Evolutionary conservation across 2,329 filamentous ascomycete genomes (phyloP), one percentile per base, ranked within the genome.

Genomic region (Scorias spongiosa): DNA sequence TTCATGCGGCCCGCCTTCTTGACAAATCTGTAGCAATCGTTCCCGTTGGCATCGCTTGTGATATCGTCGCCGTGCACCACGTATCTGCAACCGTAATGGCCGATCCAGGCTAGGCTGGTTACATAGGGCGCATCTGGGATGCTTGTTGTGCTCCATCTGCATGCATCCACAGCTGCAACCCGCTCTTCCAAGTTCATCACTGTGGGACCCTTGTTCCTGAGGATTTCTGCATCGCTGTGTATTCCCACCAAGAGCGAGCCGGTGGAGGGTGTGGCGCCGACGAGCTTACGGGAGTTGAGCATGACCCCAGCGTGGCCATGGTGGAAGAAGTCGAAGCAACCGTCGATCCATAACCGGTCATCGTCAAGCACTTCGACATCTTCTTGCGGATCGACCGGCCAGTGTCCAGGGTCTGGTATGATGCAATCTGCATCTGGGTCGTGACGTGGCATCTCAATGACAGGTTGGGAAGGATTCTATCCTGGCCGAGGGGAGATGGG

Each of bases 301-400:
- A 96, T 93, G 51, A 91, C 91, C 48, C 91, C 91, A 5, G 91
- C 91, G 69, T 98, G 91, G 56, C 91, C 91, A 63, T 96, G 91
- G 63, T 98, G 91, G 67, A 88, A 93, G 66, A 98, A 98, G 69
- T 98, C 91, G 68, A 95, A 98, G 72, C 91, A 98, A 49, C 91
- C 91, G 63, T 98, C 91, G 20, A 98, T 84, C 93, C 93, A 98
- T 57, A 98, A 84, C 52, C 89, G 80, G 55, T 84, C 78, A 45
- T 81, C 72, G 20, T 65, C 67, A 40, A 80, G 68, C 2, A 66
- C 59, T 20, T 14, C 11, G 37, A 74, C 59, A 56, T 77, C 73
- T 36, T 78, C 65, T 60, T 80, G 77, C 10, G 77, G 77, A 51
- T 73, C 74, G 34, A 76, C 74, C n/a, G 77, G 77, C 77, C 76